Percentiles rank a stretch among this genome's conserved stretches.
These are phyloP conservation scores for Pachysandra terminalis DNA, from an alignment of 164 flowering plant species.

Conservation along the genomic window DNA sequence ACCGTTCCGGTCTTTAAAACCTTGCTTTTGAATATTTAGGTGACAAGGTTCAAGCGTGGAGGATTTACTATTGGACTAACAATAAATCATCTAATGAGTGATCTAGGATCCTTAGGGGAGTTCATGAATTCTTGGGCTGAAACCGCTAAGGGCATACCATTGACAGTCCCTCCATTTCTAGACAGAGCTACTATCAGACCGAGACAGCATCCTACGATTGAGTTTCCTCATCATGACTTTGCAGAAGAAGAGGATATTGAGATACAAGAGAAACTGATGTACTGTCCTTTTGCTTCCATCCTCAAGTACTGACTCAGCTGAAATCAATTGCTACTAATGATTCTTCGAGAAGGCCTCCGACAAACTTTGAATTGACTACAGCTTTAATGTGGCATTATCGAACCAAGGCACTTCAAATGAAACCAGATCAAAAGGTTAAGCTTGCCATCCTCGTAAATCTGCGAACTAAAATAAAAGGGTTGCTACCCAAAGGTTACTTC, in stretches of 20 bases:
- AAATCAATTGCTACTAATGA: background rate
- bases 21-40: background rate
- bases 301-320: background rate
- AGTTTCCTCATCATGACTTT: background rate
- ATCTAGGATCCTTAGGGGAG: background rate
- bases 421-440: background rate
- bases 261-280: background rate
- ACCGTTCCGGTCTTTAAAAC: too few species aligned
- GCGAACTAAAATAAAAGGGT: background rate
- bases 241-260: background rate
- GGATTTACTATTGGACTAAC: background rate
- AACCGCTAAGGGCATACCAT: background rate
- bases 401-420: background rate
- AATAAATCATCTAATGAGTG: background rate
- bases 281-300: background rate
- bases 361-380: background rate
- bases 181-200: background rate
- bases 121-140: background rate
- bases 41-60: conserved; percentile 1
- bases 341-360: background rate
- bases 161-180: background rate
- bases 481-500: background rate
- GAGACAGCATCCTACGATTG: background rate
- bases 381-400: background rate
- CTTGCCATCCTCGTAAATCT: background rate